Percentiles rank a stretch among this genome's conserved stretches.
These are phyloP conservation scores for Irpex lacteus DNA, from an alignment of 1,284 basidiomycete species.

Conservation along the genomic window DNA sequence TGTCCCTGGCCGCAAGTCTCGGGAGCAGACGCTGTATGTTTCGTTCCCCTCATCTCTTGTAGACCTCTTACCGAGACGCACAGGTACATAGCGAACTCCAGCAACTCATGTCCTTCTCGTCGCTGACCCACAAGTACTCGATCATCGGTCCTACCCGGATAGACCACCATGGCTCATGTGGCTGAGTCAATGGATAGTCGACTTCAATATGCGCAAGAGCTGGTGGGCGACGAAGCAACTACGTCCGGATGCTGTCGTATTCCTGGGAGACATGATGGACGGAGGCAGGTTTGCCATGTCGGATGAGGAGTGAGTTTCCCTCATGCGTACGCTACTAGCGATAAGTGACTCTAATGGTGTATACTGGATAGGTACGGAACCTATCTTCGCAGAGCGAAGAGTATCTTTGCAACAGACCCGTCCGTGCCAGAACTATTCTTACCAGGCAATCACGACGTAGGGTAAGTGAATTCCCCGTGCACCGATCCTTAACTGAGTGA, in stretches of 20 bases:
- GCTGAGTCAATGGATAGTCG: slow-evolving; percentile 56
- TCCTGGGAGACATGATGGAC: slow-evolving; percentile 90
- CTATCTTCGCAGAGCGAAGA: slow-evolving; percentile 66
- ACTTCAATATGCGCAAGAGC: slow-evolving; percentile 79
- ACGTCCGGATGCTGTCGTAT: slow-evolving; percentile 71
- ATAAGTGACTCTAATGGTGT: neutral
- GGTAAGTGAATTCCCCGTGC: slow-evolving; percentile 38
- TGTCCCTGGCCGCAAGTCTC: slow-evolving; percentile 61
- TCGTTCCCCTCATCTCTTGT: slow-evolving; percentile 20
- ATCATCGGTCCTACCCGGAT: slow-evolving; percentile 60
- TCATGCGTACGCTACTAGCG: neutral
- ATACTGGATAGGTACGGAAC: slow-evolving; percentile 53
- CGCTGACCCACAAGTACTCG: slow-evolving; percentile 81
- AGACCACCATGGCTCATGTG: slow-evolving; percentile 44
- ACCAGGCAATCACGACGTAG: slow-evolving; percentile 88
- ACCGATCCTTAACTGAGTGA: slow-evolving; percentile 10
- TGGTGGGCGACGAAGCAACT: slow-evolving; percentile 70
- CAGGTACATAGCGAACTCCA: slow-evolving; percentile 5
- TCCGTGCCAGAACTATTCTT: slow-evolving; percentile 61
- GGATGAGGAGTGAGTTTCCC: slow-evolving; percentile 61
- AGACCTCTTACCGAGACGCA: slow-evolving; percentile 15
- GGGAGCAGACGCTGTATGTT: slow-evolving; percentile 1
- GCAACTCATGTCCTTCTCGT: slow-evolving; percentile 74
- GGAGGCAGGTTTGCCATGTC: slow-evolving; percentile 65
- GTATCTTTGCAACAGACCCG: slow-evolving; percentile 54